Evolutionary conservation across 306 rosid species (phyloP), one percentile per base, ranked within the genome.

Genomic region (Castanopsis chinensis): DNA sequence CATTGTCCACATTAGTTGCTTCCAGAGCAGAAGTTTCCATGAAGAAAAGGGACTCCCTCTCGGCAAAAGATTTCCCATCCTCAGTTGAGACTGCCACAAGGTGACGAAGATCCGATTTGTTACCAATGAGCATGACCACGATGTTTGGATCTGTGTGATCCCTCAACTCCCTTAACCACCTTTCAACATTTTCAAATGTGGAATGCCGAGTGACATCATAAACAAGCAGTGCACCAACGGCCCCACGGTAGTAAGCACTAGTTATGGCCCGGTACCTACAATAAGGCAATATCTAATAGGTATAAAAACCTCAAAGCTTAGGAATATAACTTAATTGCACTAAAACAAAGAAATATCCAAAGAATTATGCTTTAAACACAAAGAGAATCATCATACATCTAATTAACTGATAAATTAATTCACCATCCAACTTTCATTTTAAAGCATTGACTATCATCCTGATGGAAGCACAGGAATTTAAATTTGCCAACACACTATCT

Each of bases 21-120:
- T 88, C 92, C 2, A 88, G 86, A 10, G 92, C 92, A 43, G 92
- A 88, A 18, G 92, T 89, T 78, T 89, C 92, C 85, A 89, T 86
- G 83, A 83, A 89, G 78, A 78, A 89, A 53, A 89, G 89, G 63
- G 89, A 78, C 64, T 89, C 92, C 58, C 49, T 83, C 80, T 89
- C 89, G 0, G 90, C 90, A 74, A 84, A 89, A 41, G 90, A 80
- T 15, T 83, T 87, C 25, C 83, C 92, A 18, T 85, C 90, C 67
- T 87, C 92, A 0, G 86, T 85, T 73, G 92, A 80, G 70, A 89
- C 90, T 5, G 92, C 92, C 19, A 85, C 84, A 23, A 86, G 90
- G 76, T 86, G 92, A 30, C 89, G 88, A 35, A 88, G 85, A 82
- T 88, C 92, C 4, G 88, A 84, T 82, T 88, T 88, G 90, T 88